These are phyloP conservation scores for Colletotrichum theobromicola DNA, from an alignment of 2,329 filamentous ascomycete genomes.

Conservation along the genomic window DNA sequence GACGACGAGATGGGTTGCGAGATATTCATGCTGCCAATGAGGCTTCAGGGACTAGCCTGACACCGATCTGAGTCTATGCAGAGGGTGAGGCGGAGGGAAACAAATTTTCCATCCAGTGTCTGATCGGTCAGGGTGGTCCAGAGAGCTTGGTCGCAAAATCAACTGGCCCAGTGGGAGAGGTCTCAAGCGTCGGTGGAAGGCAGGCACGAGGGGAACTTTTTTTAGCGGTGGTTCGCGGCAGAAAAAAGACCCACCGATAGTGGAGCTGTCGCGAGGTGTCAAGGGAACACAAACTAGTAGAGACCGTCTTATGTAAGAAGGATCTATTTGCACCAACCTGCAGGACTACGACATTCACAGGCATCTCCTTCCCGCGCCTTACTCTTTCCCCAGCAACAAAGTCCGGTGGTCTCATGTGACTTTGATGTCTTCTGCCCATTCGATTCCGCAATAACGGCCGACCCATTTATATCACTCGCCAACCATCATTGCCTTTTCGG, in stretches of 20 bases:
- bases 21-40: slow-evolving; percentile 63
- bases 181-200: neutral
- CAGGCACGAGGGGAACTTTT: slow-evolving; percentile 27
- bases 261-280: neutral
- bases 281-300: neutral
- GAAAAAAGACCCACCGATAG: slow-evolving; percentile 31
- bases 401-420: neutral
- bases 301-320: neutral
- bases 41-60: slow-evolving; percentile 4
- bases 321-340: neutral
- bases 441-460: neutral
- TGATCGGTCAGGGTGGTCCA: neutral
- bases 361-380: neutral
- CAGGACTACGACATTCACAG: neutral
- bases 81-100: neutral
- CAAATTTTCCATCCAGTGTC: slow-evolving; percentile 17
- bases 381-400: neutral
- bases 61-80: slow-evolving; percentile 4
- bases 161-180: neutral
- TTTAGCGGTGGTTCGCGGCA: slow-evolving; percentile 53
- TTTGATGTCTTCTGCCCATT: neutral
- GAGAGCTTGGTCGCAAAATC: slow-evolving; percentile 6
- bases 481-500: neutral
- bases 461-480: neutral
- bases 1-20: slow-evolving; percentile 83